Base-by-base conservation (phyloP, 345 rosid species). In the Euclidium syriacum region DNA sequence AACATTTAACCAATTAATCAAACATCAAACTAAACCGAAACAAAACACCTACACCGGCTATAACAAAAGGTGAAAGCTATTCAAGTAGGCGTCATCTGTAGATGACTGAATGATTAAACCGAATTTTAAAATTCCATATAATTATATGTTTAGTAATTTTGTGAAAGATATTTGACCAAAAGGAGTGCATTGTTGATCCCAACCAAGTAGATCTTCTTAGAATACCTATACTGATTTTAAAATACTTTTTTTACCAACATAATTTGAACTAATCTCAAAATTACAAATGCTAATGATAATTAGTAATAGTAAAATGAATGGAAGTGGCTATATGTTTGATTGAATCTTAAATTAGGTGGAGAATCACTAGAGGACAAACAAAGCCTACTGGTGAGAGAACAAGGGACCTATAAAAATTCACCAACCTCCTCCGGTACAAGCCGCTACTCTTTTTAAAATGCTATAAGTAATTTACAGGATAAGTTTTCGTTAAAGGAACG, bases 401-500 rank as follows among this genome's bases (percentile, higher is more conserved):
- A 46, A n/a, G 20, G 48, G 40, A 57, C 58, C 27, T 47, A 67
- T 20, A 39, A 30, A 49, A 41, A 7, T n/a, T 30, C 46, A 50
- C 73, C 60, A 23, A 58, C 66, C 73, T 58, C 52, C 65, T 50
- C 58, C 58, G 7, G 44, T 67, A 67, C 58, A 50, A 67, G 65
- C 72, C 64, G 42, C 50, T 48, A 30, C 51, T 38, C 48, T 57
- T 22, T 47, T 35, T 11, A 12, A 10, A 54, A 49, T 23, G 6
- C 22, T 11, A 10, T 29, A 42, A 42, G 33, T 24, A 68, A 10
- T 27, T 42, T 52, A 32, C 2, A 51, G 67, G 73, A 59, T 68
- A 68, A 68, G 66, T 50, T 50, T 29, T 68, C 4, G 20, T 46
- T 15, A 29, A 54, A 35, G 10, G 0, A n/a, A 46, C 12, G 5